These are phyloP conservation scores for Nymphaea colorata DNA, from an alignment of 164 flowering plant genomes.

Conservation along the genomic window DNA sequence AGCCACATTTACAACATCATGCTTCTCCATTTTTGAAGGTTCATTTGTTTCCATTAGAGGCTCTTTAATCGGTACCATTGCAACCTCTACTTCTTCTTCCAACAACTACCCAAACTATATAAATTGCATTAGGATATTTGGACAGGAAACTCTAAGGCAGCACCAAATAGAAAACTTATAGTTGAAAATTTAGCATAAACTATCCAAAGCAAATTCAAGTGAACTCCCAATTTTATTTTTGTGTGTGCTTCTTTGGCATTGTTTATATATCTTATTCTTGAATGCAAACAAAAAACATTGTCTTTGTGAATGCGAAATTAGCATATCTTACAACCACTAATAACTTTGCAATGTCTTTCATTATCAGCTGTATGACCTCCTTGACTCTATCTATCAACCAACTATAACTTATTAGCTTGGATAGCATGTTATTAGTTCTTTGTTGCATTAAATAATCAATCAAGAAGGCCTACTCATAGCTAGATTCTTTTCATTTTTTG, in stretches of 20 bases:
- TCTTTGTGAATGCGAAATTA: too few species aligned
- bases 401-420: too few species aligned
- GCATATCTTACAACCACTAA: too few species aligned
- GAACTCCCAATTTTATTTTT: conserved; percentile 70
- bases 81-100: conserved; percentile 77
- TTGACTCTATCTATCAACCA: too few species aligned
- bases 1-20: conserved; percentile 33
- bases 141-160: neutral
- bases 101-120: conserved; percentile 29
- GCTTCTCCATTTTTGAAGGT: conserved; percentile 68
- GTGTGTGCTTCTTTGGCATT: conserved; percentile 51
- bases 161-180: conserved; percentile 29
- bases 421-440: too few species aligned
- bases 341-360: too few species aligned
- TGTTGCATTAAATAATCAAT: too few species aligned
- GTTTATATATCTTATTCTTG: too few species aligned
- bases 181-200: conserved; percentile 77
- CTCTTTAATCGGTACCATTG: conserved; percentile 46
- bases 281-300: too few species aligned
- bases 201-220: conserved; percentile 73
- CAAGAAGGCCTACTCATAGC: too few species aligned
- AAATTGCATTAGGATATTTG: neutral
- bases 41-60: conserved; percentile 21
- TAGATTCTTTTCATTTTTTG: too few species aligned
- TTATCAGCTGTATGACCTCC: too few species aligned